Base-by-base conservation (phyloP, 805 yeast genomes). In the Wickerhamomyces bisporus region DNA sequence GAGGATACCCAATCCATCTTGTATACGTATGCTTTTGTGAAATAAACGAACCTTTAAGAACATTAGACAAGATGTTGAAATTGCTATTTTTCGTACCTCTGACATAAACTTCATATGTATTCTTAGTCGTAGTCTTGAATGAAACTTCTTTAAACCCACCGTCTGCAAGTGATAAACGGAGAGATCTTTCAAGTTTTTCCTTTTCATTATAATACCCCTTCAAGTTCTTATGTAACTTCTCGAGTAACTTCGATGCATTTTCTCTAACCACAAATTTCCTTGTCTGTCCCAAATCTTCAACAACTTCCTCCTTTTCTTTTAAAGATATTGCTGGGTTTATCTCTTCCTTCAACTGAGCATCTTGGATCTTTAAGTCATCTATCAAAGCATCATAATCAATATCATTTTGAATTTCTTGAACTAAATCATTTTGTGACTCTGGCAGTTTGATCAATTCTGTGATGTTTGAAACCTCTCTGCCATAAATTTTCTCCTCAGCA, bases 21-120 rank as follows among this genome's bases (percentile, higher is more conserved):
- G 78, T 58, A 15, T 68, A 63, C 7, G 64, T 60, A 16, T 74
- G 70, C 34, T 68, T 57, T 13, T 60, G 58, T n/a, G 67, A 35
- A 39, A 65, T 45, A 48, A 66, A 39, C 14, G 60, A 47, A 3
- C 42, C 42, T 1, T 43, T 39, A 6, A 56, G 15, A 4, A 41
- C 18, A 2, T 40, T 42, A 1, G 21, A 13, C 9, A 52, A 25
- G 1, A 15, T 13, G 2, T 33, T 38, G 16, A 20, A 48, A 5
- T 42, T 38, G 30, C 45, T 42, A 13, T 53, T 41, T 36, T 50
- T 29, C 56, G 47, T 39, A 8, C 62, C 59, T 14, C 44, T 24
- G 47, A 60, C 33, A 36, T 26, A 29, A 38, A 50, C 39, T 39
- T 32, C 32, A n/a, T 30, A 19, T 4, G 32, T 30, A 13, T 30